Base-by-base conservation (phyloP, 306 rosid species). In the Ceratonia siliqua region DNA sequence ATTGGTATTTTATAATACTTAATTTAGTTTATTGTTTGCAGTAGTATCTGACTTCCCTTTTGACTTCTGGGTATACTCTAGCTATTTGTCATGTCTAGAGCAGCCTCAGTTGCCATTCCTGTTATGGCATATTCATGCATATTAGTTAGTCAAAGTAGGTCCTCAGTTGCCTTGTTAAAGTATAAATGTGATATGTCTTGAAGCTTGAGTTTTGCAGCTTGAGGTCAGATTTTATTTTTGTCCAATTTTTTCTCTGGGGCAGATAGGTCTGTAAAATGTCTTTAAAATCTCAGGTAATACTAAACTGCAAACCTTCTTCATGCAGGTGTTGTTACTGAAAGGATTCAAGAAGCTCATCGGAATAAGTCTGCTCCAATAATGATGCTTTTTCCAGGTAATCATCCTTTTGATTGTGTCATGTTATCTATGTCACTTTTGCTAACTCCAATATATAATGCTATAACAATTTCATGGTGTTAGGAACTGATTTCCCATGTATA, bases 321-420 rank as follows among this genome's bases (percentile, higher is more conserved):
- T 85, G 86, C 83, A 94, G 98, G 85, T 75, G 81, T 82, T 70
- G 90, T 94, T 83, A 91, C 93, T 22, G 93, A 94, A 73, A 88
- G 98, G 84, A 79, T 91, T 76, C 84, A 41, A 68, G 92, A 85
- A 81, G 91, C 96, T 84, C 88, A 84, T 72, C 85, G 77, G 76
- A 68, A 85, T 52, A 20, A 46, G 17, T 83, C 89, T 76, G 91
- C 97, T 59, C 97, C 94, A 36, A 82, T 78, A 27, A 89, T 94
- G 91, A 87, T 94, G 98, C 87, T 94, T 74, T 94, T 94, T 78
- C 98, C 98, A 91, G 98, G 98, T 94, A 76, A 72, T 76, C 66
- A 36, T 61, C 72, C 58, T 43, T 33, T 63, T 38, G 12, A 30
- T 43, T 57, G 22, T 62, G n/a, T 52, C 45, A 10, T 65, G 2